Base-by-base conservation (phyloP, 805 yeast genomes). In the Diddensiella transvaalensis region DNA sequence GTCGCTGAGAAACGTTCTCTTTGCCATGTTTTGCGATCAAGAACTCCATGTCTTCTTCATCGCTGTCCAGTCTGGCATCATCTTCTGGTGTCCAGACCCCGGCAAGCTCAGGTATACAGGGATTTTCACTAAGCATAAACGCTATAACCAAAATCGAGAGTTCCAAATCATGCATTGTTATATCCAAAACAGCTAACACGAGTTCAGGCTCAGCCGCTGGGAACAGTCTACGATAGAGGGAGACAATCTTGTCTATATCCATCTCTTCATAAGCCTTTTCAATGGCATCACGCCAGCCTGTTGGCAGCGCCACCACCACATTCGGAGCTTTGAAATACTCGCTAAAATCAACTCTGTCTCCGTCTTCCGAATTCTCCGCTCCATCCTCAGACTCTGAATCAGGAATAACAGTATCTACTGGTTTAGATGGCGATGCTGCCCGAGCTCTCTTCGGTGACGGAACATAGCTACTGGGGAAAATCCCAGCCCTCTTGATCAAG, bases 61-160 rank as follows among this genome's bases (percentile, higher is more conserved):
- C n/a, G n/a, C n/a, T n/a, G n/a, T n/a, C n/a, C n/a, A 44, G 19
- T 11, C n/a, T 37, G 22, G 24, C 19, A 22, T 48, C 51, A 19
- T 48, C 51, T n/a, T 22, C 23, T 2, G 26, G 38, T 2, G 48
- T 48, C 51, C 51, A 48, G 24, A 47, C 43, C 3, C 50, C 50
- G 11, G 40, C 15, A 11, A 13, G 17, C 22, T 37, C 46, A 3
- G 50, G 50, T 2, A 39, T 29, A 4, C 15, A 6, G 17, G 8
- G 38, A 35, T 15, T 6, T 8, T 10, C 8, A 18, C 38, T 18
- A 8, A n/a, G 15, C 6, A 35, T 17, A 10, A 10, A 6, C 17
- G 17, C 21, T 8, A 35, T 6, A 35, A n/a, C 8, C 38, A 6
- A 8, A 8, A 35, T 8, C 38, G 38, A 10, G 8, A 35, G 38